Conservation (phyloP, 129 eudicot species). For the Saposhnikovia divaricata region DNA sequence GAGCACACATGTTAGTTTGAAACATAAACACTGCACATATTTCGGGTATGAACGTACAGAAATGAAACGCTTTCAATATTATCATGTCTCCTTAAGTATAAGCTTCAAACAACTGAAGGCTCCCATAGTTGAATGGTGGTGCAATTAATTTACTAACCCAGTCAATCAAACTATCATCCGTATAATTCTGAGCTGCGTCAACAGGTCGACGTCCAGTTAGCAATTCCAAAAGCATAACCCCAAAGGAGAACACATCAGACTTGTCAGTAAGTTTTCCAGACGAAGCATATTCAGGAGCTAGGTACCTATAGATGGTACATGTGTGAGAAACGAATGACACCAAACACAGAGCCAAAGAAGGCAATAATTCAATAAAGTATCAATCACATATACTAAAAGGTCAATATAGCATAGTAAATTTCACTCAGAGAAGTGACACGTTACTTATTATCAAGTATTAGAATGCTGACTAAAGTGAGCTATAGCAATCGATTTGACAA, state of each 20-base stretch:
- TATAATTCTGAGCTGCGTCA: conserved; percentile 56
- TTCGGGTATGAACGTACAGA: too few relatives aligned
- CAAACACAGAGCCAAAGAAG: neutral
- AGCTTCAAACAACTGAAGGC: too few relatives aligned
- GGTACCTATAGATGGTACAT: conserved; percentile 40
- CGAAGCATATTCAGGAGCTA: conserved; percentile 97
- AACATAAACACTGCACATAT: too few relatives aligned
- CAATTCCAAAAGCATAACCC: conserved; percentile 90
- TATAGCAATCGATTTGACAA: too few relatives aligned
- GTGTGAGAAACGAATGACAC: neutral
- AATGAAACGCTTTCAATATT: too few relatives aligned
- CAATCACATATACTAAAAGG: neutral
- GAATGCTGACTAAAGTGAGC: too few relatives aligned
- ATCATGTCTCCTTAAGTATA: too few relatives aligned
- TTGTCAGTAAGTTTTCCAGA: conserved; percentile 87
- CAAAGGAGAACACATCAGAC: conserved; percentile 95
- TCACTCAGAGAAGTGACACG: too few relatives aligned
- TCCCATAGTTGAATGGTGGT: too few relatives aligned
- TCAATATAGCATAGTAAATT: neutral
- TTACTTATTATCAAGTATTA: too few relatives aligned
- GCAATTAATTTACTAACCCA: conserved; percentile 53
- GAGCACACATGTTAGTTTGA: too few relatives aligned
- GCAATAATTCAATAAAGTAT: too few relatives aligned
- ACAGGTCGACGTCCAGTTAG: conserved; percentile 93
- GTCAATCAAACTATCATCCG: conserved; percentile 95